Evolutionary conservation across 148 eudicot genomes (phyloP).

Genomic region (Rhododendron ferrugineum): DNA sequence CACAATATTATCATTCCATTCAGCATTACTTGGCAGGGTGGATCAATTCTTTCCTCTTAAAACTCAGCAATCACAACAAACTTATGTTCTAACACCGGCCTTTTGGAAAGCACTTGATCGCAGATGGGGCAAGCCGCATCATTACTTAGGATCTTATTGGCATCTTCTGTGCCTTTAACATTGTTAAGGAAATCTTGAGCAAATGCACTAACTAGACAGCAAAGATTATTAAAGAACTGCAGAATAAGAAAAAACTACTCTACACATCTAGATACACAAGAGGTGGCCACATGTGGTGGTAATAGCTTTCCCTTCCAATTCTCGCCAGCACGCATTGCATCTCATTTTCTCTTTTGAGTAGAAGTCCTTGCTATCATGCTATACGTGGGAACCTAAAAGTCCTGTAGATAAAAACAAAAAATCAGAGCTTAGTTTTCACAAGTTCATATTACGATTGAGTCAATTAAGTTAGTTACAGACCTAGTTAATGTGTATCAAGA

Average conservation of each 20-base stretch:
- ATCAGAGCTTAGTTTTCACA: no score
- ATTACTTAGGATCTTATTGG: constrained; percentile 67
- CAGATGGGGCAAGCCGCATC: constrained; percentile 92
- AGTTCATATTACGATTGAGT: not conserved
- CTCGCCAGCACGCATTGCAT: constrained; percentile 97
- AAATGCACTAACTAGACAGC: not conserved
- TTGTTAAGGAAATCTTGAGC: constrained; percentile 37
- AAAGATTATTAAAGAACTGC: not conserved
- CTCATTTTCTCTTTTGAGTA: constrained; percentile 56
- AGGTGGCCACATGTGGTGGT: constrained; percentile 89
- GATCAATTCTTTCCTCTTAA: not conserved
- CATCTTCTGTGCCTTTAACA: constrained; percentile 71
- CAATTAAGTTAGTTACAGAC: not conserved
- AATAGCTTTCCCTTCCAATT: constrained; percentile 84
- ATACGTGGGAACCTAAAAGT: not conserved
- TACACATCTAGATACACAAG: constrained; percentile 59
- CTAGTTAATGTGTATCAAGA: not conserved
- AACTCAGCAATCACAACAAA: not conserved
- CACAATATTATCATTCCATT: not conserved
- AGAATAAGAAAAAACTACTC: not conserved
- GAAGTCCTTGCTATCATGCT: constrained; percentile 9
- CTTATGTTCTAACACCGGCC: constrained; percentile 31
- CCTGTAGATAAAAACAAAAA: not conserved
- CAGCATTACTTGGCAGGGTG: not conserved
- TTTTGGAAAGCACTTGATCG: constrained; percentile 89